Conservation (phyloP, 306 rosid genomes). For the Casuarina equisetifolia region DNA sequence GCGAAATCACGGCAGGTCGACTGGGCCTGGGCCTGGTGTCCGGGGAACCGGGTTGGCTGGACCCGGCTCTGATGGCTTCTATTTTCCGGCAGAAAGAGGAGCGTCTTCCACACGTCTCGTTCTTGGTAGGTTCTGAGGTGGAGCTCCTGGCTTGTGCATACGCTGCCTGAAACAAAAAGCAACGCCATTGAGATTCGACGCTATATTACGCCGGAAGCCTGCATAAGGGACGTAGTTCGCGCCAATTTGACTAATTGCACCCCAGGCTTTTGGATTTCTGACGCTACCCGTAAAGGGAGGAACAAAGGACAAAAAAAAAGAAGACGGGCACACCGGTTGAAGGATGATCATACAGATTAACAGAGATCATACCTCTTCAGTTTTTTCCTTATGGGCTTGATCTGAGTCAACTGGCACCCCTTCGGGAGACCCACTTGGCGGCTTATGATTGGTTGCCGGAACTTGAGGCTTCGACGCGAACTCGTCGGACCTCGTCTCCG, state of each 20-base stretch:
- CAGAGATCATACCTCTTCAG: slow-evolving; percentile 33
- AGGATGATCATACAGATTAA: background rate
- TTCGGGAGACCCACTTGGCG: slow-evolving; percentile 18
- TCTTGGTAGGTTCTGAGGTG: slow-evolving; percentile 25
- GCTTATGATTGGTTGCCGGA: slow-evolving; percentile 6
- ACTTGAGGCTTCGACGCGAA: background rate
- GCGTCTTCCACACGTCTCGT: slow-evolving; percentile 39
- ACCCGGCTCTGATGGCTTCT: slow-evolving; percentile 19
- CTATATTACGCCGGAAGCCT: background rate
- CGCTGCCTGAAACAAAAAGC: slow-evolving; percentile 15
- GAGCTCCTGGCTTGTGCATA: background rate
- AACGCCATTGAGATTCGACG: background rate
- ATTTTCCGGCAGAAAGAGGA: slow-evolving; percentile 28
- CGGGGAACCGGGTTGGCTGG: slow-evolving; percentile 29
- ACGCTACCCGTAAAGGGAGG: background rate
- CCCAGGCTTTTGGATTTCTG: background rate
- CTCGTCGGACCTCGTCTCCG: slow-evolving; percentile 33
- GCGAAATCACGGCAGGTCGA: background rate
- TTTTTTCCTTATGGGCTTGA: slow-evolving; percentile 18
- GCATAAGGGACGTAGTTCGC: background rate
- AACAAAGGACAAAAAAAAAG: too few relatives aligned
- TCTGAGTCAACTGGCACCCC: slow-evolving; percentile 27
- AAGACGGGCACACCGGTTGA: background rate
- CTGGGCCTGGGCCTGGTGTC: background rate
- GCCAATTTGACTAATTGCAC: background rate